Evolutionary conservation across 148 eudicot genomes (phyloP), one percentile per base, ranked within the genome.

Genomic region (Pharnaceum exiguum): DNA sequence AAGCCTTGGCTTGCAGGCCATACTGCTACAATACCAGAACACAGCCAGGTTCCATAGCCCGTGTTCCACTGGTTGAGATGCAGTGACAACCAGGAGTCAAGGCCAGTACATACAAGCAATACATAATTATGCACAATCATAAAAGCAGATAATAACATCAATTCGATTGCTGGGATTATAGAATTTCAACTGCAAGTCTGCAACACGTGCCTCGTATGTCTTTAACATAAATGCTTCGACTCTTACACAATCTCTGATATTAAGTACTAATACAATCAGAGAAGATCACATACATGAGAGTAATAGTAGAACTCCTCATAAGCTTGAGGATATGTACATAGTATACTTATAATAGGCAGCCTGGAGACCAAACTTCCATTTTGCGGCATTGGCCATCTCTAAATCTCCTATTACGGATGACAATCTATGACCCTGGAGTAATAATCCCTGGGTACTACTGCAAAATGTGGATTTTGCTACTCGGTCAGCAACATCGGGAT

Each of bases 401-500:
- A 63, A 42, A 37, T 61, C 61, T 46, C 44, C 62, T 38, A n/a
- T 23, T 22, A 38, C 16, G 32, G 21, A 52, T 31, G 32, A 24
- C 18, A 5, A 25, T 39, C 36, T 50, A 22, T 28, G 50, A 21
- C 9, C 8, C 46, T 10, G 44, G 17, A 43, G 23, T 33, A 57
- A 5, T 28, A 60, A 16, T 35, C 24, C 6, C 22, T 26, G 26
- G 0, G 55, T 48, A 17, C 24, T 23, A 12, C 19, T 24, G 59
- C 60, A 54, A 38, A 10, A 27, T 18, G n/a, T 27, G 26, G 49
- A 27, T 35, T n/a, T 30, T 25, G 46, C 71, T 84, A 87, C 24
- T 87, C 87, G 0, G 89, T 87, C 31, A 83, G 31, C 13, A 87
- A 73, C 81, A 81, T 79, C 15, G 66, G 74, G 31, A 81, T 57